A percentile compares a stretch with the other conserved stretches of the same genome.
These are phyloP conservation scores for Coniochaeta pulveracea DNA, from an alignment of 2,329 filamentous ascomycete genomes.

Conservation along the genomic window DNA sequence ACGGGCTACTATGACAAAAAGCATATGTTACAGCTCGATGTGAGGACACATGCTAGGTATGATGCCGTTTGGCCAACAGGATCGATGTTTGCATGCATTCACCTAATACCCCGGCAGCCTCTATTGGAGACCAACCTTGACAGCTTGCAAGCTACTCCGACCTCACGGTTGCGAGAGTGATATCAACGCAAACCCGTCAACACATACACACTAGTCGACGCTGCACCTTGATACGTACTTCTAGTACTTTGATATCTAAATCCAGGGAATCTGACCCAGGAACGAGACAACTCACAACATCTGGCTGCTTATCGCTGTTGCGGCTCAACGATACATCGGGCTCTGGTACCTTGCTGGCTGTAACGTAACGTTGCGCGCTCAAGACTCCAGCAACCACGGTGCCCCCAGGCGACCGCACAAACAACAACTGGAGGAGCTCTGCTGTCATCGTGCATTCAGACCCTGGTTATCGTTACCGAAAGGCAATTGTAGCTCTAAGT, in stretches of 20 bases:
- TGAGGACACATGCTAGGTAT: not conserved
- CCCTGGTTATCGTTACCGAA: not conserved
- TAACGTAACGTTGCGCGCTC: slow-evolving; percentile 4
- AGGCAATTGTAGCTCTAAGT: not conserved
- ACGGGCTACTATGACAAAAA: not conserved
- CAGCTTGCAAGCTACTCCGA: not conserved
- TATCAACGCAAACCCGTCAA: not conserved
- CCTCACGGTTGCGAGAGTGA: not conserved
- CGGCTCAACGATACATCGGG: slow-evolving; percentile 2
- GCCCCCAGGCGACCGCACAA: not conserved
- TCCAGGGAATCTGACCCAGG: too few relatives aligned
- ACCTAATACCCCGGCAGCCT: not conserved
- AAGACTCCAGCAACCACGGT: not conserved
- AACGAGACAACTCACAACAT: too few relatives aligned
- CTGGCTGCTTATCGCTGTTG: slow-evolving; percentile 1
- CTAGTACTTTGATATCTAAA: not conserved
- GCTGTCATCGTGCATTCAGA: slow-evolving; percentile 4
- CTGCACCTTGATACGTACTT: not conserved
- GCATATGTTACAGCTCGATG: not conserved
- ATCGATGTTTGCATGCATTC: too few relatives aligned
- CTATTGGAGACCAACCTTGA: not conserved
- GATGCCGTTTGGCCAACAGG: too few relatives aligned
- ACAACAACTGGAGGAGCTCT: not conserved
- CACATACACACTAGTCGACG: not conserved
- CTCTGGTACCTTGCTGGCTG: not conserved